Evolutionary conservation across 2,329 filamentous ascomycete genomes (phyloP).

Genomic region (Aspergillus texensis): DNA sequence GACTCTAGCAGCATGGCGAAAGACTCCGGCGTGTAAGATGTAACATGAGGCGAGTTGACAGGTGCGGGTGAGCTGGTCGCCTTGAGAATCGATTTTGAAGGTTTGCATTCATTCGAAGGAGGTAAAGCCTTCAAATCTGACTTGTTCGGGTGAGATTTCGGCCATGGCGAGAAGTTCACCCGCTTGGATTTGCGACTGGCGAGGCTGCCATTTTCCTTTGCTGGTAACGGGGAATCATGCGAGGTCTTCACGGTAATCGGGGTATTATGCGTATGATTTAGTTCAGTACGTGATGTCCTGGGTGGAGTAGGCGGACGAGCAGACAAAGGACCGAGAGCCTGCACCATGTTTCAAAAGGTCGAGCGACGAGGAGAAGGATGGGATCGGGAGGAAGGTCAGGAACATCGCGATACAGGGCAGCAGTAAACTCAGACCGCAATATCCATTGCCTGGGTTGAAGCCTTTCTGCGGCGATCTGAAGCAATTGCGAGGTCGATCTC

Average conservation of each 20-base stretch:
- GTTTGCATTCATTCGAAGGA: slow-evolving; percentile 55
- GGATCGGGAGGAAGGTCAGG: slow-evolving; percentile 20
- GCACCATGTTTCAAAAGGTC: slow-evolving; percentile 42
- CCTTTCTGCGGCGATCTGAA: slow-evolving; percentile 9
- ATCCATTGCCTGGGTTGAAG: slow-evolving; percentile 20
- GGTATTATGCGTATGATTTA: slow-evolving; percentile 44
- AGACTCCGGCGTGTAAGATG: slow-evolving; percentile 56
- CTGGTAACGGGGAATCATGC: slow-evolving; percentile 47
- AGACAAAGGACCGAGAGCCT: slow-evolving; percentile 51
- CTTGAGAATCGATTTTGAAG: slow-evolving; percentile 81
- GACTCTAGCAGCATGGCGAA: slow-evolving; percentile 84
- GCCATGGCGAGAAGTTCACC: slow-evolving; percentile 65
- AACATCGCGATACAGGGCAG: slow-evolving; percentile 32
- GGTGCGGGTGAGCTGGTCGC: slow-evolving; percentile 49
- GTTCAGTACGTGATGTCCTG: slow-evolving; percentile 40
- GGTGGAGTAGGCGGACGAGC: slow-evolving; percentile 61
- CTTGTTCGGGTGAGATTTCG: slow-evolving; percentile 39
- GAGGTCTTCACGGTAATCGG: slow-evolving; percentile 38
- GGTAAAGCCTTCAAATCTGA: slow-evolving; percentile 52
- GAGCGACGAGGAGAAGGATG: slow-evolving; percentile 19
- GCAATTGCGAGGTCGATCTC: slow-evolving; percentile 10
- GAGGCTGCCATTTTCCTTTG: slow-evolving; percentile 38
- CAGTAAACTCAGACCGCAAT: slow-evolving; percentile 21
- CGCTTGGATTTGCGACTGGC: slow-evolving; percentile 53
- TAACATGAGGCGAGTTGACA: slow-evolving; percentile 47